These are phyloP conservation scores for Trypanosoma conorhini DNA, from an alignment of 208 protist genomes.

Conservation along the genomic window DNA sequence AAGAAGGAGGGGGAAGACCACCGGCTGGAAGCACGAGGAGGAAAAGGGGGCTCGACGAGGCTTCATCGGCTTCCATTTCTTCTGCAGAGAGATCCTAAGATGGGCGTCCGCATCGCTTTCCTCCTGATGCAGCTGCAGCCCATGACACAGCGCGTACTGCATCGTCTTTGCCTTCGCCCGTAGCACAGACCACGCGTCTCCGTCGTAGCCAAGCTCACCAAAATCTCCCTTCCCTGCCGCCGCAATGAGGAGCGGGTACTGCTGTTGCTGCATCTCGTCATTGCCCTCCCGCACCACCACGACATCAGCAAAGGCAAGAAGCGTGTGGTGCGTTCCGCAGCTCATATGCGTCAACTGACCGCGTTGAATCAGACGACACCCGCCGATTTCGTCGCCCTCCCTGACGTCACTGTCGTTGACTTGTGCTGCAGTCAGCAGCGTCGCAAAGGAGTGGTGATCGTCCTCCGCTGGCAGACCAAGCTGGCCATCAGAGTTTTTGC, in stretches of 20 bases:
- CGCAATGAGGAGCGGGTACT: conserved; percentile 51
- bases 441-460: conserved; percentile 34
- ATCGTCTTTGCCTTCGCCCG: conserved; percentile 40
- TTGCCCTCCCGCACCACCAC: conserved; percentile 18
- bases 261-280: not conserved
- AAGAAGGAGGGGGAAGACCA: conserved; percentile 10
- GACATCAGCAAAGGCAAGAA: conserved; percentile 61
- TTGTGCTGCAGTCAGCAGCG: conserved; percentile 15
- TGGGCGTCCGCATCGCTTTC: not conserved
- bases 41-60: conserved; percentile 24
- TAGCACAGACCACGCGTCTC: conserved; percentile 43
- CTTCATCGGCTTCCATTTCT: conserved; percentile 28
- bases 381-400: not conserved
- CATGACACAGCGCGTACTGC: conserved; percentile 19
- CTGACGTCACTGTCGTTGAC: conserved; percentile 1
- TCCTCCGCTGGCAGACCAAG: conserved; percentile 58
- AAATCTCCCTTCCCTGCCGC: conserved; percentile 83
- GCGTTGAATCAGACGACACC: conserved; percentile 26
- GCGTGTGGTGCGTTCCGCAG: conserved; percentile 79
- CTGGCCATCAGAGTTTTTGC: conserved; percentile 79
- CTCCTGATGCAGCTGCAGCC: not conserved
- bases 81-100: not conserved
- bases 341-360: conserved; percentile 76
- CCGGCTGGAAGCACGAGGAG: conserved; percentile 21
- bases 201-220: conserved; percentile 87